These are phyloP conservation scores for Gymnopilus dilepis DNA, from an alignment of 768 basidiomycete species.

Conservation along the genomic window DNA sequence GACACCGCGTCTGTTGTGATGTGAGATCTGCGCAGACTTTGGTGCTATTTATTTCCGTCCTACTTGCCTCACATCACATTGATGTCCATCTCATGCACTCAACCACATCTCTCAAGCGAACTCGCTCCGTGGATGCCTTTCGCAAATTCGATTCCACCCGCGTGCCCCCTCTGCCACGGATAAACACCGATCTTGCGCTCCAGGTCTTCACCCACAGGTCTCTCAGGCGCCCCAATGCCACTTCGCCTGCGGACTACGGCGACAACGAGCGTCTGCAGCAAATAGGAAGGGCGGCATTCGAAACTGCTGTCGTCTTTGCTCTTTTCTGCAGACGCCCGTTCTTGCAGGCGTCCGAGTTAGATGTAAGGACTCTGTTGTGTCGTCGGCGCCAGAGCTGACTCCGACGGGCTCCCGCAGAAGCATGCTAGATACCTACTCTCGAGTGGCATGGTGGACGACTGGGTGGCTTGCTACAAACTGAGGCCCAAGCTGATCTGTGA, in stretches of 20 bases:
- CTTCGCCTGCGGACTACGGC: conserved; percentile 42
- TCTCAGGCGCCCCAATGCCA: conserved; percentile 46
- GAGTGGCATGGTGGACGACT: conserved; percentile 48
- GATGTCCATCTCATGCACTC: conserved; percentile 19
- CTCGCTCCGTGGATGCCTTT: conserved; percentile 24
- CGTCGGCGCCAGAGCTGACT: conserved; percentile 12
- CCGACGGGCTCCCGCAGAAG: conserved; percentile 26
- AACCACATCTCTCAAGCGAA: conserved; percentile 26
- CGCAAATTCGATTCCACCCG: conserved; percentile 25
- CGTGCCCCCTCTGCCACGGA: conserved; percentile 46
- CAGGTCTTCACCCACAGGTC: conserved; percentile 76
- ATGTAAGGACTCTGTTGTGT: conserved; percentile 45
- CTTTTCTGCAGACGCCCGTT: conserved; percentile 59
- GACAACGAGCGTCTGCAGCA: conserved; percentile 63
- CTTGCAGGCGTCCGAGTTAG: conserved; percentile 51
- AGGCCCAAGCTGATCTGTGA: conserved; percentile 54
- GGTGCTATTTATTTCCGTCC: background rate
- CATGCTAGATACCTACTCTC: conserved; percentile 43
- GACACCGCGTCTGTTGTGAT: too few species aligned
- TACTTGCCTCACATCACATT: background rate
- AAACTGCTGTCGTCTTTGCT: conserved; percentile 48
- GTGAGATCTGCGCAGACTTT: too few species aligned
- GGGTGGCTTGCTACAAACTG: conserved; percentile 54
- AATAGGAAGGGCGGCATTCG: conserved; percentile 55
- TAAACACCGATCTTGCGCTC: conserved; percentile 56